Evolutionary conservation across 2,329 filamentous ascomycete genomes (phyloP).

Genomic region (Epichloe scottii): DNA sequence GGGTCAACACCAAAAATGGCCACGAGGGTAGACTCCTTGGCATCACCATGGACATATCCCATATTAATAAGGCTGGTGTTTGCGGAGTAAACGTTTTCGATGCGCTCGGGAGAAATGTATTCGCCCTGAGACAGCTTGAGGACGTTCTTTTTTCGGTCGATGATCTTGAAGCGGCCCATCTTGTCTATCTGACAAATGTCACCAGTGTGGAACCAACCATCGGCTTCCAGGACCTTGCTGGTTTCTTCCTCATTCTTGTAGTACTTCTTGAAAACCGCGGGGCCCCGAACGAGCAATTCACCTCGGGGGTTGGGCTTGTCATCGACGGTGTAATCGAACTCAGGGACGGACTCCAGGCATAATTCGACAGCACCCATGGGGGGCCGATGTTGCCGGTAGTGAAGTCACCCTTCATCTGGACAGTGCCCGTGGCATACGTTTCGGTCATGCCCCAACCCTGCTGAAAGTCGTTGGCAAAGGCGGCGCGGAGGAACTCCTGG

Average conservation of each 20-base stretch:
- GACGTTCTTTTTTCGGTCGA: constrained; percentile 98
- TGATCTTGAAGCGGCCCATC: constrained; percentile 77
- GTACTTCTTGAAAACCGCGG: constrained; percentile 74
- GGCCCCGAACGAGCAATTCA: constrained; percentile 73
- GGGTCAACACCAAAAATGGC: constrained; percentile 82
- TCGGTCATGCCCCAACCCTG: constrained; percentile 95
- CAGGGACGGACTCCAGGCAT: constrained; percentile 76
- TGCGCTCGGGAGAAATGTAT: constrained; percentile 93
- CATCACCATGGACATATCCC: constrained; percentile 86
- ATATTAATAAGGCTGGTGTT: constrained; percentile 66
- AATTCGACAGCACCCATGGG: constrained; percentile 56
- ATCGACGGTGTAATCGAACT: constrained; percentile 82
- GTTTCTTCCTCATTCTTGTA: constrained; percentile 87
- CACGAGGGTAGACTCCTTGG: constrained; percentile 68
- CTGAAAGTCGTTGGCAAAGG: constrained; percentile 63
- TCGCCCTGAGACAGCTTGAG: constrained; percentile 95
- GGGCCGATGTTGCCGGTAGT: constrained; percentile 70
- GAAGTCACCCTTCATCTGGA: constrained; percentile 61
- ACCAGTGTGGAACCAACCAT: constrained; percentile 96
- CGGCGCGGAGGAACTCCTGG: constrained; percentile 77
- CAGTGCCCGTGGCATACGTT: constrained; percentile 66
- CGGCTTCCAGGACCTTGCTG: constrained; percentile 62
- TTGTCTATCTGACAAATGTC: constrained; percentile 82
- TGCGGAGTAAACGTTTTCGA: constrained; percentile 87
- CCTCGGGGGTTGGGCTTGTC: constrained; percentile 86